These are phyloP conservation scores for Solioccasus polychromus DNA, from an alignment of 768 basidiomycete genomes.

Conservation along the genomic window DNA sequence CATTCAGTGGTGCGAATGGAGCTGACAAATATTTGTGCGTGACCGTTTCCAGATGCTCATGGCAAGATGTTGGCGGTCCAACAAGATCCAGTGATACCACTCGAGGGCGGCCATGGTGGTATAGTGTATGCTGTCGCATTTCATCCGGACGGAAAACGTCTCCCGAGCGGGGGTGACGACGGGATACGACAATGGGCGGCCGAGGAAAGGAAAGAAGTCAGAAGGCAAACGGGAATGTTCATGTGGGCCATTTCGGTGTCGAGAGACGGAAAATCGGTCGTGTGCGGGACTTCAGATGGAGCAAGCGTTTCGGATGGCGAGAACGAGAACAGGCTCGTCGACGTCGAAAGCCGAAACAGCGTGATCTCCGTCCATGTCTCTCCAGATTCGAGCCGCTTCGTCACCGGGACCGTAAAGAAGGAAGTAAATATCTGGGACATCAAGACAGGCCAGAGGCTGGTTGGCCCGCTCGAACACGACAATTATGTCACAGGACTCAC, in stretches of 20 bases:
- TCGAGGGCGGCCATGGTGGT: constrained; percentile 3
- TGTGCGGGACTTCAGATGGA: constrained; percentile 5
- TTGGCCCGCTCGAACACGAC: no score
- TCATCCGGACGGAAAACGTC: constrained; percentile 1
- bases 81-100: no score
- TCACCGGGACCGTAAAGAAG: no score
- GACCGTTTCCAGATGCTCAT: no score
- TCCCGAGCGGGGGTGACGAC: constrained; percentile 2
- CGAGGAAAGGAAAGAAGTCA: background rate
- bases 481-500: no score
- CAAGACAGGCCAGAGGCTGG: background rate
- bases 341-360: background rate
- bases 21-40: no score
- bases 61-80: no score
- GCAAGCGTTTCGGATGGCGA: constrained; percentile 2
- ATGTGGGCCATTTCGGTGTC: constrained; percentile 1
- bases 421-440: background rate
- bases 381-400: no score
- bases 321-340: background rate
- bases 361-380: no score
- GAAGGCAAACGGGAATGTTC: background rate
- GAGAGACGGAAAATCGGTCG: constrained; percentile 9
- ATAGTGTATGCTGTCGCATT: constrained; percentile 6
- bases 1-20: no score
- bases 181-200: constrained; percentile 1